phyloP scores from a whole-genome alignment of 2,329 filamentous ascomycete species.

The Chaetomiaceae sp. region DNA sequence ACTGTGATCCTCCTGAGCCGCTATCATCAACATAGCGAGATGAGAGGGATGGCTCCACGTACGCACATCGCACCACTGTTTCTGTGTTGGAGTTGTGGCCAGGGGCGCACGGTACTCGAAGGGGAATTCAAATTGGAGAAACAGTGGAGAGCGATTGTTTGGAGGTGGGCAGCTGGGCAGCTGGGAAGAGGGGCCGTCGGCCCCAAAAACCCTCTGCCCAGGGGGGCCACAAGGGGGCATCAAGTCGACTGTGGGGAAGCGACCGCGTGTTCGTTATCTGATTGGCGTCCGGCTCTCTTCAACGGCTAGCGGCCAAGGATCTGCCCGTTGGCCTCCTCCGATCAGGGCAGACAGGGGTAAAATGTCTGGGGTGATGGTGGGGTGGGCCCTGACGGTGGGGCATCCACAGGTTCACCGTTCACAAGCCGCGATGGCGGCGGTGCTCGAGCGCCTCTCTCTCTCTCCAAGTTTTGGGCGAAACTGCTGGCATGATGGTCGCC shows the following conservation, averaged over 20 bases:
- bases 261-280: slow-evolving; percentile 4
- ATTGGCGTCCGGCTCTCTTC: slow-evolving; percentile 17
- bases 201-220: slow-evolving; percentile 15
- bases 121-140: slow-evolving; percentile 18
- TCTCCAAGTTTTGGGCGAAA: background rate
- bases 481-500: slow-evolving; percentile 5
- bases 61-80: slow-evolving; percentile 6
- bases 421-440: background rate
- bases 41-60: slow-evolving; percentile 12
- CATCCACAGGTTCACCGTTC: slow-evolving; percentile 11
- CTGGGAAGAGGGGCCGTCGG: slow-evolving; percentile 27
- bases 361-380: slow-evolving; percentile 11
- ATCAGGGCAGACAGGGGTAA: slow-evolving; percentile 23
- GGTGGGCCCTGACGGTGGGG: slow-evolving; percentile 6
- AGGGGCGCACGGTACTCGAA: slow-evolving; percentile 6
- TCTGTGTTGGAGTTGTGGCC: slow-evolving; percentile 1
- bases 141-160: slow-evolving; percentile 6
- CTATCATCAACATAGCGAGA: slow-evolving; percentile 9
- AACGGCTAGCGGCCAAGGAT: slow-evolving; percentile 19
- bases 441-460: slow-evolving; percentile 1
- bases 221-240: too few relatives aligned
- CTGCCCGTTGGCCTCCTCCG: slow-evolving; percentile 18
- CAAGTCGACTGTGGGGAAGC: slow-evolving; percentile 18
- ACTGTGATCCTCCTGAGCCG: background rate
- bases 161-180: slow-evolving; percentile 6